These are phyloP conservation scores for Xylaria sp. DNA, from an alignment of 2,329 filamentous ascomycete genomes.

Conservation along the genomic window DNA sequence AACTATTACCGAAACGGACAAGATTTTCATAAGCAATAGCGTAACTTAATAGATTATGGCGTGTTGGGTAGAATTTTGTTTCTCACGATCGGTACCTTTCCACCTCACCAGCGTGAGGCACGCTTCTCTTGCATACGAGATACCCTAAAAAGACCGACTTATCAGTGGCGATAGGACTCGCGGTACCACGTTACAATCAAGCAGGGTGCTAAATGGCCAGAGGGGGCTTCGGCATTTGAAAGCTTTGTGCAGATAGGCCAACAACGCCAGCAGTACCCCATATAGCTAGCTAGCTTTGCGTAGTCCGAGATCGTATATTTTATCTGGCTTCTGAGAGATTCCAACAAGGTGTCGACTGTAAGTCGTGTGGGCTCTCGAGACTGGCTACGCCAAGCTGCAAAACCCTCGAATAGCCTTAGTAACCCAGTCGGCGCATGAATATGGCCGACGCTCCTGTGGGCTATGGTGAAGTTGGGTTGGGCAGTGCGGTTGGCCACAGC, in stretches of 20 bases:
- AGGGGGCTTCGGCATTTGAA: constrained; percentile 33
- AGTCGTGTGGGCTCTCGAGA: constrained; percentile 21
- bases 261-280: constrained; percentile 1
- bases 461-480: constrained; percentile 18
- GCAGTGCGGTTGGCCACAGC: constrained; percentile 21
- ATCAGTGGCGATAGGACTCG: constrained; percentile 32
- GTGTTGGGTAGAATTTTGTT: constrained; percentile 14
- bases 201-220: constrained; percentile 28
- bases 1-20: constrained; percentile 4
- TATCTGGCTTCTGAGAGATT: constrained; percentile 7
- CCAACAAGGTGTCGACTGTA: constrained; percentile 28
- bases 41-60: constrained; percentile 4
- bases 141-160: constrained; percentile 15
- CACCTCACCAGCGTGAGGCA: background rate
- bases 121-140: constrained; percentile 3
- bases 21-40: constrained; percentile 19
- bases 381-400: constrained; percentile 24
- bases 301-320: constrained; percentile 1
- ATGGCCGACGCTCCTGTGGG: background rate
- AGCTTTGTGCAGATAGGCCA: constrained; percentile 7
- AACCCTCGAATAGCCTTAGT: constrained; percentile 11
- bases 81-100: constrained; percentile 13
- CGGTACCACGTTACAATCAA: constrained; percentile 39
- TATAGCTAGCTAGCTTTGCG: constrained; percentile 14
- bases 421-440: constrained; percentile 13